These are phyloP conservation scores for Syzygium aqueum DNA, from an alignment of 345 rosid species.

Conservation along the genomic window DNA sequence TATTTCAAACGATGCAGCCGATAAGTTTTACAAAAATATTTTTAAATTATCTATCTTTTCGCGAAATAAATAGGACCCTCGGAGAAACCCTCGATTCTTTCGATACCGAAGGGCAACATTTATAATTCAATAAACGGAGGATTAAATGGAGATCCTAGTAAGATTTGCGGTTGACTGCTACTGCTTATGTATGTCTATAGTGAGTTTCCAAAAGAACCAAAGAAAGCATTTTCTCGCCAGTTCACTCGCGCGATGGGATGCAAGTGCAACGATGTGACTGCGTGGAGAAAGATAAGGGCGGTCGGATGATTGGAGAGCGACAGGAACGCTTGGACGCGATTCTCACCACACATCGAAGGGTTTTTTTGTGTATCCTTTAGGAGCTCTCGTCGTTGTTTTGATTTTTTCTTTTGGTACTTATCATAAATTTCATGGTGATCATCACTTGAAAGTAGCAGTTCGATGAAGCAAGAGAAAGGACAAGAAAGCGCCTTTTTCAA, in stretches of 20 bases:
- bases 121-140: background rate
- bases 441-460: background rate
- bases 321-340: background rate
- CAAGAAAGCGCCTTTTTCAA: background rate
- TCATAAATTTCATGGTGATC: background rate
- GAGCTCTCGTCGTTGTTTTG: background rate
- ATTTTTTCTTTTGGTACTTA: background rate
- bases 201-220: background rate
- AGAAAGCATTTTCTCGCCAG: background rate
- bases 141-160: background rate
- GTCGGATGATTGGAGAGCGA: background rate
- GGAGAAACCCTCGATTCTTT: background rate
- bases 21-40: too few relatives aligned
- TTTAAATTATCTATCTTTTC: background rate
- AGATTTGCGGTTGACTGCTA: background rate
- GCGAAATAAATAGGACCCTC: background rate
- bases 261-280: background rate
- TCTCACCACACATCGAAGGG: background rate
- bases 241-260: background rate
- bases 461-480: background rate
- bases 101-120: background rate
- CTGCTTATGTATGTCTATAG: background rate
- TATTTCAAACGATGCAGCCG: too few relatives aligned
- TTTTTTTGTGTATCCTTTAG: background rate
- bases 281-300: background rate